A percentile compares a stretch with the other conserved stretches of the same genome.
Evolutionary conservation across 768 basidiomycete species (phyloP).

Genomic region (Rhodocollybia butyracea): DNA sequence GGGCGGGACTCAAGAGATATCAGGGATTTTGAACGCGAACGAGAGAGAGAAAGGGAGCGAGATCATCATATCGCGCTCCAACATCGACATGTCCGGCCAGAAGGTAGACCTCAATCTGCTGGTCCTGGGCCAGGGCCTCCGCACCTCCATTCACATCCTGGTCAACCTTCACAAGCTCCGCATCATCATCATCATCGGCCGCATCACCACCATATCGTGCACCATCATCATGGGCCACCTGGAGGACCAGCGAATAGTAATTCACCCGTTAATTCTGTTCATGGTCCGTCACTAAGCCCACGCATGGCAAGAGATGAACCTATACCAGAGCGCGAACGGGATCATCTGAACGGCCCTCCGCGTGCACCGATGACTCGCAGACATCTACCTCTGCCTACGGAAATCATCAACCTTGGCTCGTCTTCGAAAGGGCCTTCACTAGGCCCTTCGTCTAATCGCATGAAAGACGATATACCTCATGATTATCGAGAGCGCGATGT

Average conservation of each 20-base stretch:
- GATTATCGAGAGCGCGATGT: slow-evolving; percentile 11
- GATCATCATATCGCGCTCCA: slow-evolving; percentile 30
- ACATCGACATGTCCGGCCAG: slow-evolving; percentile 27
- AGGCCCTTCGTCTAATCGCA: slow-evolving; percentile 33
- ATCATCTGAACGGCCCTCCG: slow-evolving; percentile 31
- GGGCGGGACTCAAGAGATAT: slow-evolving; percentile 19
- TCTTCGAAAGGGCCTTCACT: slow-evolving; percentile 13
- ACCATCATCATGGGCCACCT: slow-evolving; percentile 46
- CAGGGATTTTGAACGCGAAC: slow-evolving; percentile 20
- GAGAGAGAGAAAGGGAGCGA: slow-evolving; percentile 24
- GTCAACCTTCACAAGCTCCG: slow-evolving; percentile 20
- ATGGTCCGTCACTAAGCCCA: slow-evolving; percentile 17
- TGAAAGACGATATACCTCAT: slow-evolving; percentile 29
- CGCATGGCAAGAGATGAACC: slow-evolving; percentile 20
- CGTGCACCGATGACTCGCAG: slow-evolving; percentile 28
- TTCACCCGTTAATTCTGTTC: slow-evolving; percentile 25
- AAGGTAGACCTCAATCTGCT: slow-evolving; percentile 17
- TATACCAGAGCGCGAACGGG: slow-evolving; percentile 24
- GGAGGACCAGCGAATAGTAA: slow-evolving; percentile 18
- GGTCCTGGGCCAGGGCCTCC: slow-evolving; percentile 9
- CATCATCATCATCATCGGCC: slow-evolving; percentile 45
- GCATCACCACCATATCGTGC: slow-evolving; percentile 37
- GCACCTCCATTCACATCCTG: slow-evolving; percentile 20
- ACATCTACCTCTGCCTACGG: slow-evolving; percentile 38
- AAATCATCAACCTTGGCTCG: slow-evolving; percentile 48